Percentiles rank a stretch among this genome's conserved stretches.
These are phyloP conservation scores for Cercospora berteroae DNA, from an alignment of 2,329 filamentous ascomycete genomes.

Conservation along the genomic window DNA sequence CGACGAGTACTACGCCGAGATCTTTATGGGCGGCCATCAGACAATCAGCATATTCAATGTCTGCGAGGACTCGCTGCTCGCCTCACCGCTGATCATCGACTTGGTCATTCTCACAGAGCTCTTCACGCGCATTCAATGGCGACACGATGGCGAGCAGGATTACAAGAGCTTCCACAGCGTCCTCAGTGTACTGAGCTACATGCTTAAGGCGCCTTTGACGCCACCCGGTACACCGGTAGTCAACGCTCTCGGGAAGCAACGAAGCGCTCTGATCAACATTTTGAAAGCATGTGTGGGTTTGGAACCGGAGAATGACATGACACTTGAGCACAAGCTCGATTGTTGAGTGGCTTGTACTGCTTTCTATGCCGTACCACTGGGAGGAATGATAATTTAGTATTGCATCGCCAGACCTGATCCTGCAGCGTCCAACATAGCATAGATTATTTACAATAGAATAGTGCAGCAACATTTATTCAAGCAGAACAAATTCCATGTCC, in stretches of 20 bases:
- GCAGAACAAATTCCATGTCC: not conserved
- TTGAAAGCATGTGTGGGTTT: conserved; percentile 96
- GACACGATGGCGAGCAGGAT: conserved; percentile 57
- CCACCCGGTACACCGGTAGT: conserved; percentile 93
- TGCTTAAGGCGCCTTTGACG: conserved; percentile 93
- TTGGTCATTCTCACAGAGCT: conserved; percentile 90
- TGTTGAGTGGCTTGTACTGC: not conserved
- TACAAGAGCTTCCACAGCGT: conserved; percentile 97
- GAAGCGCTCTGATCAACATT: conserved; percentile 91
- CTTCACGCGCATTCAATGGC: conserved; percentile 98
- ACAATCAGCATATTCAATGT: conserved; percentile 98
- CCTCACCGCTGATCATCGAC: conserved; percentile 95
- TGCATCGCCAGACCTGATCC: not conserved
- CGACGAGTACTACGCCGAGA: conserved; percentile 99
- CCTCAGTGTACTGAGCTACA: conserved; percentile 95
- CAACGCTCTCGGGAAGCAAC: conserved; percentile 95
- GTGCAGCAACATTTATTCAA: not conserved
- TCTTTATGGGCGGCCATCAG: conserved; percentile 98
- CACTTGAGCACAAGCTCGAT: conserved; percentile 88
- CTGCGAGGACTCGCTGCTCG: conserved; percentile 95
- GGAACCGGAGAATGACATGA: conserved; percentile 98
- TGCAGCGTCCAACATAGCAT: not conserved
- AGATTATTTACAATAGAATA: not conserved
- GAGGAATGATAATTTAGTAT: not conserved
- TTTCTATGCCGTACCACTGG: not conserved